Evolutionary conservation across 306 rosid genomes (phyloP).

Genomic region (Rubus parviflorus): DNA sequence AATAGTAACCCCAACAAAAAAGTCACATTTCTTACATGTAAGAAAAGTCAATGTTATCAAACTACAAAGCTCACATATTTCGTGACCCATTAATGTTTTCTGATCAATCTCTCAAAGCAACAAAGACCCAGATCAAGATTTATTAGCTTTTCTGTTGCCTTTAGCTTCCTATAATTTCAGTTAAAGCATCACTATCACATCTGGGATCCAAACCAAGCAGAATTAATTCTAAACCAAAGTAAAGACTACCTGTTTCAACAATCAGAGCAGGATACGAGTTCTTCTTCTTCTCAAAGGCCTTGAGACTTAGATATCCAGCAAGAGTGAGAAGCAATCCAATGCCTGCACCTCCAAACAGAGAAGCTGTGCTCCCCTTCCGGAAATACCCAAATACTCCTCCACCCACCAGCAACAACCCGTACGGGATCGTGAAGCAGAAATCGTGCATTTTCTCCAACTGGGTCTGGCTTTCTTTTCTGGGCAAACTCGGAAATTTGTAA

Average conservation of each 20-base stretch:
- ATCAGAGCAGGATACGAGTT: slow-evolving; percentile 61
- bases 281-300: slow-evolving; percentile 60
- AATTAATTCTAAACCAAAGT: not conserved
- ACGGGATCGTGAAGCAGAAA: slow-evolving; percentile 90
- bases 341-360: slow-evolving; percentile 67
- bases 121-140: slow-evolving; percentile 4
- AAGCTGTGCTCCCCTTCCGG: slow-evolving; percentile 69
- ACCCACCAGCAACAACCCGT: slow-evolving; percentile 61
- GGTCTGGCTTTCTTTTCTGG: slow-evolving; percentile 16
- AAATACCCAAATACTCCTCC: slow-evolving; percentile 74
- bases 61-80: not conserved
- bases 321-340: slow-evolving; percentile 59
- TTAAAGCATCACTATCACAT: not conserved
- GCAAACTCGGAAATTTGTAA: slow-evolving; percentile 17
- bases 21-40: not conserved
- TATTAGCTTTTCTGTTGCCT: not conserved
- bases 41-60: not conserved
- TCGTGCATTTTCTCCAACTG: slow-evolving; percentile 65
- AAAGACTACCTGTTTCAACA: slow-evolving; percentile 55
- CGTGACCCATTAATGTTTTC: not conserved
- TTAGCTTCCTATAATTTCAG: not conserved
- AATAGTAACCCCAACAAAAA: not conserved
- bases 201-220: not conserved
- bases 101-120: slow-evolving; percentile 1
- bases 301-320: slow-evolving; percentile 80